Percentiles rank a stretch among this genome's conserved stretches.
Conservation (phyloP, 1,139 yeast species). For the Suhomyces bolitotheri region DNA sequence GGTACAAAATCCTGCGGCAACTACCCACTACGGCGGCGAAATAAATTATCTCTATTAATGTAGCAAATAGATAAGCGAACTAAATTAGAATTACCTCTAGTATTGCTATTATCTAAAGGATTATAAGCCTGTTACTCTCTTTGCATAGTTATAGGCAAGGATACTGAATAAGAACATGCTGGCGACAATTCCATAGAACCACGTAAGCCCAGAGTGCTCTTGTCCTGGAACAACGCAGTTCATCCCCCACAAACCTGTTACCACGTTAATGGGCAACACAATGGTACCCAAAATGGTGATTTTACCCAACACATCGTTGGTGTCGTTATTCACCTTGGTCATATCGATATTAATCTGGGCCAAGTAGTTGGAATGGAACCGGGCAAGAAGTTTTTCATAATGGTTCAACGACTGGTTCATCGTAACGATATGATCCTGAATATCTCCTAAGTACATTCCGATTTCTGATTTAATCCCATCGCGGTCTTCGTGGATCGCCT, state of each 20-base stretch:
- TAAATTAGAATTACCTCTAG: too few species aligned
- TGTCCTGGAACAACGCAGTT: constrained; percentile 96
- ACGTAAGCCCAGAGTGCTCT: constrained; percentile 62
- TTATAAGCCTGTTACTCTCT: constrained; percentile 43
- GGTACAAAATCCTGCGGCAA: too few species aligned
- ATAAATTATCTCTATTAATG: too few species aligned
- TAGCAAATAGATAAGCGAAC: too few species aligned
- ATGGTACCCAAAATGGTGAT: constrained; percentile 93
- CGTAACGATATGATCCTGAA: constrained; percentile 91
- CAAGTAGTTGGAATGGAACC: constrained; percentile 91
- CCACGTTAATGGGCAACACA: constrained; percentile 88
- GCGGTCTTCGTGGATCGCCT: constrained; percentile 56
- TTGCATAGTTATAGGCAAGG: constrained; percentile 45
- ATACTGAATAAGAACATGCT: constrained; percentile 41
- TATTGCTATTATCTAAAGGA: background rate
- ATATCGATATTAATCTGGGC: constrained; percentile 97
- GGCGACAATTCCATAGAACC: constrained; percentile 65
- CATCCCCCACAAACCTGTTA: constrained; percentile 99
- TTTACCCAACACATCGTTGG: constrained; percentile 93
- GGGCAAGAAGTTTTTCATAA: constrained; percentile 86
- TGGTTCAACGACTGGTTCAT: constrained; percentile 95
- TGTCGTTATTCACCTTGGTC: constrained; percentile 96
- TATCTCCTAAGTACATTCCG: constrained; percentile 81
- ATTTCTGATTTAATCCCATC: constrained; percentile 37
- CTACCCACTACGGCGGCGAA: too few species aligned